Conservation (phyloP, 2,329 filamentous ascomycete species). For the Acarospora socialis region DNA sequence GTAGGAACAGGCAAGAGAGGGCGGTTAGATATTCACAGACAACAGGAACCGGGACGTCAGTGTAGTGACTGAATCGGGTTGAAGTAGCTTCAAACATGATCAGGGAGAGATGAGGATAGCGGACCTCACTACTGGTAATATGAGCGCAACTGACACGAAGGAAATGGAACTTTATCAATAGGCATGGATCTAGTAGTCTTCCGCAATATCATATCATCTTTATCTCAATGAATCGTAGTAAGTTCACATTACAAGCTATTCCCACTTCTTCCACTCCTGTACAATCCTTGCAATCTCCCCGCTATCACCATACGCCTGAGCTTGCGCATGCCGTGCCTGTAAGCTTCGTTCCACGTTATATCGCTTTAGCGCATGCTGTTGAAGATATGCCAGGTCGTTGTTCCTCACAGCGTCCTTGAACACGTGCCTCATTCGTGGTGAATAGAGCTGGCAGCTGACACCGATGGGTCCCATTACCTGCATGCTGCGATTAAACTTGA, state of each 20-base stretch:
- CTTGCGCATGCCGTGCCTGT: slow-evolving; percentile 39
- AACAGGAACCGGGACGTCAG: no score
- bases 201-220: background rate
- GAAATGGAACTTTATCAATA: no score
- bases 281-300: slow-evolving; percentile 34
- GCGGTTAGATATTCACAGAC: no score
- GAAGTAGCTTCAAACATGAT: no score
- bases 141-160: no score
- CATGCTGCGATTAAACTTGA: slow-evolving; percentile 49
- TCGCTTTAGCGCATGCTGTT: slow-evolving; percentile 43
- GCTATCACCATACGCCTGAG: slow-evolving; percentile 41
- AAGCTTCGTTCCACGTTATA: slow-evolving; percentile 45
- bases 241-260: no score
- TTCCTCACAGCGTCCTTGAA: slow-evolving; percentile 53
- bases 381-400: slow-evolving; percentile 53
- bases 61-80: no score
- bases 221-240: slow-evolving; percentile 13
- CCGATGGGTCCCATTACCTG: slow-evolving; percentile 38
- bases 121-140: no score
- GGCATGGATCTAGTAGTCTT: background rate
- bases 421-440: slow-evolving; percentile 58
- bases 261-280: slow-evolving; percentile 39
- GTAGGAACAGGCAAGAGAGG: no score
- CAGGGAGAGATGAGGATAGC: no score
- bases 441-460: slow-evolving; percentile 63